Evolutionary conservation across 768 basidiomycete genomes (phyloP).

Genomic region (Termitomyces sp.): DNA sequence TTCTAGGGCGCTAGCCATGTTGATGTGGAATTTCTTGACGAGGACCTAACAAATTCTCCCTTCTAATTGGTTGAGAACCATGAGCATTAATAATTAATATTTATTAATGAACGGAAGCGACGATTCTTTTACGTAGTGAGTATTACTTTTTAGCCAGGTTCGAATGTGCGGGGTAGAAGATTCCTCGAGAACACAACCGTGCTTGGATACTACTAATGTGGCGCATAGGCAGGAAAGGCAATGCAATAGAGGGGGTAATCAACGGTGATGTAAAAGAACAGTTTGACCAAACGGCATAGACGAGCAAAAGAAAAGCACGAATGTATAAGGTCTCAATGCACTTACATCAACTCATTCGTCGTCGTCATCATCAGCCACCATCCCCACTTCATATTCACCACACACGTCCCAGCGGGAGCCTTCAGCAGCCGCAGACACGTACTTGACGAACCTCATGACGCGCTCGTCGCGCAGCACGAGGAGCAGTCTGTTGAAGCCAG

Average conservation of each 20-base stretch:
- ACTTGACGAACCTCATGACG: slow-evolving; percentile 95
- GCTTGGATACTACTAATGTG: neutral
- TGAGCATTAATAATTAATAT: neutral
- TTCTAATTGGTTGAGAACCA: neutral
- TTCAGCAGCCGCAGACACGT: slow-evolving; percentile 82
- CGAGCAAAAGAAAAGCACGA: neutral
- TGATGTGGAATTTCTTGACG: neutral
- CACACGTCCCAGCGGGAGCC: slow-evolving; percentile 93
- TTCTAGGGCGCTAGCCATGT: slow-evolving; percentile 36
- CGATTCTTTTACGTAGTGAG: neutral
- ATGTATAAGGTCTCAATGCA: neutral
- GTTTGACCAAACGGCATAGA: neutral
- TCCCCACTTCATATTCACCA: slow-evolving; percentile 88
- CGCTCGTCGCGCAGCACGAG: slow-evolving; percentile 89
- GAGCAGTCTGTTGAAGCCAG: slow-evolving; percentile 84
- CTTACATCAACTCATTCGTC: slow-evolving; percentile 4
- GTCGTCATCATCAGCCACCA: slow-evolving; percentile 52
- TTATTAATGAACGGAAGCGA: neutral
- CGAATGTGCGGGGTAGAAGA: neutral
- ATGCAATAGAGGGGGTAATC: neutral
- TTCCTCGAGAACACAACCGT: neutral
- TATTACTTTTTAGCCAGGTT: neutral
- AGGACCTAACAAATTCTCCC: neutral
- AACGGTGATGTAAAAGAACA: neutral
- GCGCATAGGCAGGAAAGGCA: neutral